Conservation (phyloP, 2,329 filamentous ascomycete genomes). For the Talaromyces sp. region DNA sequence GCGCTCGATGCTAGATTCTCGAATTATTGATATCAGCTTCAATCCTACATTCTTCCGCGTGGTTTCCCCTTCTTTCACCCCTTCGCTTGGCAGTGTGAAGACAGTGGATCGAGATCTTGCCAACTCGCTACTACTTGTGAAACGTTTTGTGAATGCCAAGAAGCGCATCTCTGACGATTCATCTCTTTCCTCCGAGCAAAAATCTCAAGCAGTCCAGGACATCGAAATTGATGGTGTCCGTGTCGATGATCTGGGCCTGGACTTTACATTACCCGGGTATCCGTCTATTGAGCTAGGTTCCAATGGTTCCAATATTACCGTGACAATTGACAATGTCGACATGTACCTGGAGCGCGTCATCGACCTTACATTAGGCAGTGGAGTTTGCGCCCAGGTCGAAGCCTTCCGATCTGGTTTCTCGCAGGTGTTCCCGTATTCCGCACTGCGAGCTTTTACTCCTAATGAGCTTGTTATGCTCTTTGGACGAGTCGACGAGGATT, state of each 20-base stretch:
- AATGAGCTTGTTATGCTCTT: conserved; percentile 94
- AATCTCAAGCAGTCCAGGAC: conserved; percentile 62
- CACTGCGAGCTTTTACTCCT: conserved; percentile 87
- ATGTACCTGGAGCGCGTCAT: conserved; percentile 83
- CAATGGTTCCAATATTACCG: conserved; percentile 65
- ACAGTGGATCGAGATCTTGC: conserved; percentile 82
- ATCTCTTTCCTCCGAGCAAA: conserved; percentile 61
- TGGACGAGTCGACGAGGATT: conserved; percentile 88
- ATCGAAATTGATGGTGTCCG: conserved; percentile 70
- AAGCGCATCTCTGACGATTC: conserved; percentile 72
- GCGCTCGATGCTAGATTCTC: conserved; percentile 94
- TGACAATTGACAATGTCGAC: conserved; percentile 90
- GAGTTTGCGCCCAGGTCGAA: conserved; percentile 82
- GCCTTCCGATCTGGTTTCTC: conserved; percentile 90
- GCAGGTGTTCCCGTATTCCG: conserved; percentile 91
- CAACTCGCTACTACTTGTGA: conserved; percentile 77
- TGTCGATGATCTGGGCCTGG: conserved; percentile 82
- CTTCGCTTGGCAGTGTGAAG: conserved; percentile 84
- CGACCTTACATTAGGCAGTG: conserved; percentile 83
- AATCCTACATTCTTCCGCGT: conserved; percentile 98
- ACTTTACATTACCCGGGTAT: conserved; percentile 93
- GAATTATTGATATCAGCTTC: conserved; percentile 96
- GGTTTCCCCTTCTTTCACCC: conserved; percentile 63
- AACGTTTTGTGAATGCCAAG: conserved; percentile 80
- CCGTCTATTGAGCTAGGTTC: conserved; percentile 76